phyloP scores from a whole-genome alignment of 2,329 filamentous ascomycete species.

The Pseudohalonectria lignicola region DNA sequence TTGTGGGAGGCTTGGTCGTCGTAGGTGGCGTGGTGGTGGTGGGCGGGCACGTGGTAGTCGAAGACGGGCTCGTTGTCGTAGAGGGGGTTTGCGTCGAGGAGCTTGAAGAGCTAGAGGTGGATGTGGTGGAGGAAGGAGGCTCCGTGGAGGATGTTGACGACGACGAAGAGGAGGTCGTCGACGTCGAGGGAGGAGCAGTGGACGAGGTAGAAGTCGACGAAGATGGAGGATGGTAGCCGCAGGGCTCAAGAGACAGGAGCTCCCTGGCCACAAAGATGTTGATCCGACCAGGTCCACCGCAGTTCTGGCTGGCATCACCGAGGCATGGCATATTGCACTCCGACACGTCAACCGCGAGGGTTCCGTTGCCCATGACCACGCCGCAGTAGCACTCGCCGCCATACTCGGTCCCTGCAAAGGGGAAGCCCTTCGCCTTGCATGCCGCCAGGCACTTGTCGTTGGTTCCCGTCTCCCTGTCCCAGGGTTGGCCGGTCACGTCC shows the following conservation, averaged over 20 bases:
- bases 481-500: constrained; percentile 16
- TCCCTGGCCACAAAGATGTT: constrained; percentile 36
- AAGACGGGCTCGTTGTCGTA: constrained; percentile 5
- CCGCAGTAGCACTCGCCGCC: constrained; percentile 38
- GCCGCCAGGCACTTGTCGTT: constrained; percentile 28
- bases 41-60: neutral
- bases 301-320: constrained; percentile 29
- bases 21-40: constrained; percentile 4
- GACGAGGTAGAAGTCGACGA: constrained; percentile 7
- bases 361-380: constrained; percentile 38
- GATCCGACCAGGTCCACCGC: constrained; percentile 30
- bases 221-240: constrained; percentile 22
- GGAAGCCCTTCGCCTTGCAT: constrained; percentile 31
- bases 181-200: constrained; percentile 4
- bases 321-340: constrained; percentile 41
- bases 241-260: constrained; percentile 38
- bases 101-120: constrained; percentile 5
- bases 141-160: constrained; percentile 5
- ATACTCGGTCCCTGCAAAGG: constrained; percentile 36
- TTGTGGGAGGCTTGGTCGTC: constrained; percentile 9
- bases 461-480: constrained; percentile 20
- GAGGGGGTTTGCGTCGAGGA: constrained; percentile 5
- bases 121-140: constrained; percentile 6
- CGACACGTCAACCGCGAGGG: constrained; percentile 18
- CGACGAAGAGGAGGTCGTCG: constrained; percentile 9